Percentiles rank a stretch among this genome's conserved stretches.
phyloP scores from a whole-genome alignment of 805 yeast species.

The Saccharomycopsis sp. region DNA sequence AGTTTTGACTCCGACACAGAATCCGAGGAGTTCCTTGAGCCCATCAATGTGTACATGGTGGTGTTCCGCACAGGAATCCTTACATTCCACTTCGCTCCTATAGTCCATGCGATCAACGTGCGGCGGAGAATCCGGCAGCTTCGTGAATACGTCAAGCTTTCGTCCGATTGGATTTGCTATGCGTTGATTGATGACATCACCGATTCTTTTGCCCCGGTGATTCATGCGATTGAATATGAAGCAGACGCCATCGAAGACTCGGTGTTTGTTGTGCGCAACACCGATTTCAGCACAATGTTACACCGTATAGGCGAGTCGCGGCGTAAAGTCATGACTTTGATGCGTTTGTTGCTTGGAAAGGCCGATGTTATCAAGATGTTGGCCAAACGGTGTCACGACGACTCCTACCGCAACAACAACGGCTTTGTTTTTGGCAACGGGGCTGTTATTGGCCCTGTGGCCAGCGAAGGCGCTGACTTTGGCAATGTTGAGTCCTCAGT shows the following conservation, averaged over 20 bases:
- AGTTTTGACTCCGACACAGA: conserved; percentile 84
- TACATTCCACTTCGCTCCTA: conserved; percentile 54
- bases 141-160: conserved; percentile 51
- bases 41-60: conserved; percentile 53
- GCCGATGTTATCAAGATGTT: conserved; percentile 96
- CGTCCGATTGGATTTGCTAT: conserved; percentile 61
- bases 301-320: conserved; percentile 83
- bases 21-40: conserved; percentile 75
- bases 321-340: conserved; percentile 84
- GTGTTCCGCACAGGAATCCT: conserved; percentile 55
- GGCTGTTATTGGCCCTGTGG: not conserved
- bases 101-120: conserved; percentile 56
- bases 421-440: not conserved
- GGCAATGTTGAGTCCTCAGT: not conserved
- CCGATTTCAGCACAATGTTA: conserved; percentile 71
- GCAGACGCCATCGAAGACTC: conserved; percentile 69
- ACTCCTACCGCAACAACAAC: not conserved
- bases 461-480: not conserved
- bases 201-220: conserved; percentile 57
- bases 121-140: conserved; percentile 59
- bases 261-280: conserved; percentile 71
- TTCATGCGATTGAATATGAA: conserved; percentile 51
- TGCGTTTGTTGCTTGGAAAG: conserved; percentile 84
- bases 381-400: conserved; percentile 87
- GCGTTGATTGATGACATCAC: conserved; percentile 62